Conservation (phyloP, 306 rosid species). For the Mimosa bimucronata region DNA sequence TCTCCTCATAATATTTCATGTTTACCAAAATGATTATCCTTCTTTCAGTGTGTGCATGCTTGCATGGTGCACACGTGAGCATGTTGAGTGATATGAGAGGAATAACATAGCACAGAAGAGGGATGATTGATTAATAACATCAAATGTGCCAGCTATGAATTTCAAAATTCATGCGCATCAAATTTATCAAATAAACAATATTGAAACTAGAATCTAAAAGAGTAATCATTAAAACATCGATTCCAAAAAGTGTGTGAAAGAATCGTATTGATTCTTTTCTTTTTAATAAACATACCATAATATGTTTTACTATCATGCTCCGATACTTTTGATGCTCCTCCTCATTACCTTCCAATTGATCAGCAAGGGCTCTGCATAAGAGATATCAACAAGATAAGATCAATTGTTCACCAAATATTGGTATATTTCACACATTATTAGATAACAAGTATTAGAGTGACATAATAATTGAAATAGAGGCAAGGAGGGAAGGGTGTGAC, state of each 20-base stretch:
- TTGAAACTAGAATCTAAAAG: slow-evolving; percentile 14
- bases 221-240: background rate
- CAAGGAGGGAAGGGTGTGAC: background rate
- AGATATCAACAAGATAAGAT: slow-evolving; percentile 16
- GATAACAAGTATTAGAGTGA: background rate
- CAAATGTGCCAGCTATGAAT: slow-evolving; percentile 15
- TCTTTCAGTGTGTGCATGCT: background rate
- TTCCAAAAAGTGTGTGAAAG: background rate
- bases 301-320: slow-evolving; percentile 70
- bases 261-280: background rate
- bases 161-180: slow-evolving; percentile 26
- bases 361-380: slow-evolving; percentile 70
- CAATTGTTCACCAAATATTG: background rate
- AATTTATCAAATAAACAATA: slow-evolving; percentile 7
- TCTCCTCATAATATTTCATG: slow-evolving; percentile 19
- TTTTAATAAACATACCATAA: slow-evolving; percentile 56
- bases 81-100: background rate
- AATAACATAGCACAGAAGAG: background rate
- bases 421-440: background rate
- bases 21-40: slow-evolving; percentile 17
- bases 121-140: slow-evolving; percentile 10
- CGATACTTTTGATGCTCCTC: slow-evolving; percentile 75
- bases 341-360: slow-evolving; percentile 82
- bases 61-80: too few species aligned
- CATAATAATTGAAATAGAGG: background rate